Evolutionary conservation across 2,329 filamentous ascomycete genomes (phyloP).

Genomic region (Ceratocystis variospora): DNA sequence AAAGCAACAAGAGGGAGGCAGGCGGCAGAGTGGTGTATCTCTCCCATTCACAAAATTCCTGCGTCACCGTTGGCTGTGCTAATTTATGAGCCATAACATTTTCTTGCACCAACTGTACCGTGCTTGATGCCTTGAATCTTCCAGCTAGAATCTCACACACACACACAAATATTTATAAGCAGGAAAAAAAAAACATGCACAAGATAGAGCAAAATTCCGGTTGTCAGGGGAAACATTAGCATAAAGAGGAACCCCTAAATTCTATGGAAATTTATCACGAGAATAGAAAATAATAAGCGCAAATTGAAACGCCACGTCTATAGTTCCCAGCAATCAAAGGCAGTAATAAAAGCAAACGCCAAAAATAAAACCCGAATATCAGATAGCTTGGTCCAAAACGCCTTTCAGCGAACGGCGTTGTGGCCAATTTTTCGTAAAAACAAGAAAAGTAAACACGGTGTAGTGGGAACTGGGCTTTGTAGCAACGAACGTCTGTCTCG

Average conservation of each 20-base stretch:
- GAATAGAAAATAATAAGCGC: neutral
- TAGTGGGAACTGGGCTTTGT: constrained; percentile 1
- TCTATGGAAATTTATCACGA: constrained; percentile 2
- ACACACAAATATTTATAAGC: neutral
- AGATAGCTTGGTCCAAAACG: neutral
- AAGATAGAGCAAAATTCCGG: neutral
- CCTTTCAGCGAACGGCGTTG: neutral
- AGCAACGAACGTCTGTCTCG: constrained; percentile 6
- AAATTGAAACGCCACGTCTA: constrained; percentile 7
- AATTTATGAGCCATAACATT: too few species aligned
- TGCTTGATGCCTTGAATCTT: too few species aligned
- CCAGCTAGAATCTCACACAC: too few species aligned
- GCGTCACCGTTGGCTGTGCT: too few species aligned
- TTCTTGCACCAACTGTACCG: too few species aligned
- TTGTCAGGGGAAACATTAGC: neutral
- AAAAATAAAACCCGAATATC: neutral
- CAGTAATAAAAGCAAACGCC: neutral
- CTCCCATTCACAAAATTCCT: too few species aligned
- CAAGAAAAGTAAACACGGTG: constrained; percentile 11
- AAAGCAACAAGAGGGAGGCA: neutral
- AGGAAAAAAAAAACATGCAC: neutral
- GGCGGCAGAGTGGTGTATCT: too few species aligned
- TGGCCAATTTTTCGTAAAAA: constrained; percentile 10
- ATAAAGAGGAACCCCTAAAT: neutral
- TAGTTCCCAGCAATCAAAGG: neutral